Percentiles rank a stretch among this genome's conserved stretches.
Conservation (phyloP, 495 filamentous ascomycete species). For the Xylaria cubensis region DNA sequence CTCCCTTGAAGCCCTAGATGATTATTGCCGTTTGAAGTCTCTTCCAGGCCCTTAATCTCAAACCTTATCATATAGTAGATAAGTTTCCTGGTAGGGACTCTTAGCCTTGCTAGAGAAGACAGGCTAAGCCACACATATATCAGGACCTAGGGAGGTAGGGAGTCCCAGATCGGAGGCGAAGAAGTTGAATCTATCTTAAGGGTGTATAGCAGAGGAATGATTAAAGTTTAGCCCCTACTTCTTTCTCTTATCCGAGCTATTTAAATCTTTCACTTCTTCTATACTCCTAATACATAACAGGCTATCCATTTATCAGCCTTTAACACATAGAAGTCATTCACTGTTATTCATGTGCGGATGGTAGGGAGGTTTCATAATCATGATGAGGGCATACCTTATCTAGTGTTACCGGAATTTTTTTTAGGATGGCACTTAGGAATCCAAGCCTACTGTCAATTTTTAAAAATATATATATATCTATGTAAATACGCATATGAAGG, state of each 20-base stretch:
- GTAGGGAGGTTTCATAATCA: too few species aligned
- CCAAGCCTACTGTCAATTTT: too few species aligned
- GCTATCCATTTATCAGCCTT: too few species aligned
- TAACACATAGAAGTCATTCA: neutral
- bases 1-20: too few species aligned
- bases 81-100: neutral
- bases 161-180: neutral
- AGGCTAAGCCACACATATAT: neutral
- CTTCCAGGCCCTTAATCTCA: too few species aligned
- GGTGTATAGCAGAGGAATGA: neutral
- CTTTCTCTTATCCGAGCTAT: neutral
- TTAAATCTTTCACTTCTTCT: neutral
- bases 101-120: neutral
- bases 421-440: too few species aligned
- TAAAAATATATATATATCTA: too few species aligned
- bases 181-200: neutral
- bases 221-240: neutral
- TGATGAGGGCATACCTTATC: too few species aligned
- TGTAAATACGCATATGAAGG: too few species aligned
- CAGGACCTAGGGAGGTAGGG: neutral
- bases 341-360: neutral
- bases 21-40: too few species aligned
- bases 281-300: too few species aligned
- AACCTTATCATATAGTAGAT: neutral
- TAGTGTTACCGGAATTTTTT: too few species aligned